Base-by-base conservation (phyloP, 2,329 filamentous ascomycete genomes). In the Dissoconium aciculare region DNA sequence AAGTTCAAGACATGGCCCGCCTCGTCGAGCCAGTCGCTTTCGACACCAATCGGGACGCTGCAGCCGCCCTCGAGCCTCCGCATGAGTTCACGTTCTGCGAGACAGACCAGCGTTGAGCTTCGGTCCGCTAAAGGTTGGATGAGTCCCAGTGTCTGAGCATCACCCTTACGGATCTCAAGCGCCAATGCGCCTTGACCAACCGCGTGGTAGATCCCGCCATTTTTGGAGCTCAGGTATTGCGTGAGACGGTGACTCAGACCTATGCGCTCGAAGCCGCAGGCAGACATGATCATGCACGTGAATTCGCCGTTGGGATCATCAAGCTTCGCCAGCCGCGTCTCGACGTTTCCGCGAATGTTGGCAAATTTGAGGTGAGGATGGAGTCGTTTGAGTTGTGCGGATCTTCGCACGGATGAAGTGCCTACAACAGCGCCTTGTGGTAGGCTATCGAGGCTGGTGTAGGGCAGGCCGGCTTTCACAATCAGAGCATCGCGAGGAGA, bases 51-150 rank as follows among this genome's bases (percentile, higher is more conserved):
- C 1, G 85, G 85, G 35, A 92, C 82, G 55, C 80, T 89, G 62
- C 85, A 95, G 5, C 87, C 87, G 34, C 87, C 85, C 54, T 94
- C 84, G 5, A 94, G 63, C n/a, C 73, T 73, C 30, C 83, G 68
- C 67, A 94, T 73, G 38, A 95, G 57, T 45, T 73, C 80, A 29
- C 85, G 66, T 62, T 94, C 85, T 0, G 81, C 79, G 38, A 74
- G 61, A 42, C 73, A 77, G 5, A 78, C 74, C 42, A 83, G 58
- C 41, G 71, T 74, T 0, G 78, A 76, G 31, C 70, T 58, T 40
- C 64, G 52, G 50, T 83, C 64, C 43, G 69, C 63, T 30, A 89
- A 61, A n/a, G 58, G 57, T 39, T 58, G 56, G 39, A 92, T 52
- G 40, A 89, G 58, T 4, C 60, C 54, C 33, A 69, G 53, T 31